Evolutionary conservation across 2,329 filamentous ascomycete species (phyloP).

Genomic region (Penicillium vulpinum): DNA sequence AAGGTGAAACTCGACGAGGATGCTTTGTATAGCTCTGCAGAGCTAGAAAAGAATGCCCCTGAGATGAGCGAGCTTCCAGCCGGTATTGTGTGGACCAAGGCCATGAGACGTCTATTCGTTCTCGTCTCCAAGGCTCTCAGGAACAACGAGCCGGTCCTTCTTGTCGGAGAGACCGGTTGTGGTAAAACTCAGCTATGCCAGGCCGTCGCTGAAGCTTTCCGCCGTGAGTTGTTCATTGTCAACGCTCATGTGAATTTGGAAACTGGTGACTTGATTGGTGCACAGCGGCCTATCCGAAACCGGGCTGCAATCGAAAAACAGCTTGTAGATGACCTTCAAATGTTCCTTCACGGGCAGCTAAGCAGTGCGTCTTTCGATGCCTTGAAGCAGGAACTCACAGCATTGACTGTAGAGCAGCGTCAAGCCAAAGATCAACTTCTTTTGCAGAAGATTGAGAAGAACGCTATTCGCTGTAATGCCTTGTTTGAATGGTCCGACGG

Average conservation of each 20-base stretch:
- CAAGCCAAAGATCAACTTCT: constrained; percentile 52
- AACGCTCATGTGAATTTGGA: constrained; percentile 99
- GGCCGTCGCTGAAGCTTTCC: constrained; percentile 77
- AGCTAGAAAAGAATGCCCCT: constrained; percentile 57
- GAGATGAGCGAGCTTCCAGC: constrained; percentile 38
- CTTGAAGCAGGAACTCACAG: constrained; percentile 61
- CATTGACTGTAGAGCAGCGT: constrained; percentile 48
- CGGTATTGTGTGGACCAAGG: constrained; percentile 84
- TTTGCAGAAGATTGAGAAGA: constrained; percentile 45
- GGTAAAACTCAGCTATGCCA: constrained; percentile 98
- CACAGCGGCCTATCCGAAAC: constrained; percentile 88
- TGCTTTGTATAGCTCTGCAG: constrained; percentile 66
- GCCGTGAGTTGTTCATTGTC: constrained; percentile 77
- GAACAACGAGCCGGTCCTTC: constrained; percentile 88
- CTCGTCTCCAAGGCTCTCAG: constrained; percentile 82
- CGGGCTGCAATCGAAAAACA: constrained; percentile 69
- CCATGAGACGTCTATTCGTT: constrained; percentile 88
- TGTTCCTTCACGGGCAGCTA: constrained; percentile 41
- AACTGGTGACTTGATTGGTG: constrained; percentile 94
- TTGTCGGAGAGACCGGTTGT: constrained; percentile 95
- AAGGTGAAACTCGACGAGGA: constrained; percentile 77
- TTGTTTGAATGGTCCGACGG: constrained; percentile 97
- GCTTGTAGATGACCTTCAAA: constrained; percentile 62
- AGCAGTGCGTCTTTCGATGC: constrained; percentile 51
- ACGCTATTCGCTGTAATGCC: constrained; percentile 69